These are phyloP conservation scores for Talinum fruticosum DNA, from an alignment of 148 eudicot genomes.

Conservation along the genomic window DNA sequence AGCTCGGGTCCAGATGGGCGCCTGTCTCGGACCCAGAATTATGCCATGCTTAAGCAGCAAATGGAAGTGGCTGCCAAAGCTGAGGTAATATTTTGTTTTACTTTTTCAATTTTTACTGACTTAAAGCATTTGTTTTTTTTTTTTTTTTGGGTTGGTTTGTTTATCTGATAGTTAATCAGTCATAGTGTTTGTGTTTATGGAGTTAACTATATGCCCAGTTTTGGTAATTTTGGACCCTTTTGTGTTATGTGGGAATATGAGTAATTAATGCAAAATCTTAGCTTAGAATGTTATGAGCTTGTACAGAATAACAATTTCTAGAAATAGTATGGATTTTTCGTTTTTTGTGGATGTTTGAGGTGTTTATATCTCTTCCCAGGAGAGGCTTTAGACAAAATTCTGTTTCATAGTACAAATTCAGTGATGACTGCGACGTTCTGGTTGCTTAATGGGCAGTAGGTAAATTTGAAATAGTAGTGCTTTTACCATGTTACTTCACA, in stretches of 20 bases:
- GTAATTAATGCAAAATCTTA: not conserved
- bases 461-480: too few relatives aligned
- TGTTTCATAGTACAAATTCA: not conserved
- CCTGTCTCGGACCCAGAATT: constrained; percentile 60
- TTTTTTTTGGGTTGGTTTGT: not conserved
- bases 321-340: not conserved
- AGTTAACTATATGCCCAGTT: not conserved
- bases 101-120: not conserved
- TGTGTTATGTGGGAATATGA: not conserved
- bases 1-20: constrained; percentile 32
- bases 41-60: constrained; percentile 84
- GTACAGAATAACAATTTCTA: not conserved
- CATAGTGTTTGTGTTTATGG: not conserved
- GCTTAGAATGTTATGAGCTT: not conserved
- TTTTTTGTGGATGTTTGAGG: not conserved
- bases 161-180: not conserved
- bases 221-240: not conserved
- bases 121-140: not conserved
- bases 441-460: not conserved
- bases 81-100: constrained; percentile 44
- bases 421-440: not conserved
- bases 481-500: not conserved
- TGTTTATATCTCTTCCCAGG: not conserved
- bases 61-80: constrained; percentile 94
- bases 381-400: not conserved